Base-by-base conservation (phyloP, 2,329 filamentous ascomycete species). In the Podosphaera aphanis region DNA sequence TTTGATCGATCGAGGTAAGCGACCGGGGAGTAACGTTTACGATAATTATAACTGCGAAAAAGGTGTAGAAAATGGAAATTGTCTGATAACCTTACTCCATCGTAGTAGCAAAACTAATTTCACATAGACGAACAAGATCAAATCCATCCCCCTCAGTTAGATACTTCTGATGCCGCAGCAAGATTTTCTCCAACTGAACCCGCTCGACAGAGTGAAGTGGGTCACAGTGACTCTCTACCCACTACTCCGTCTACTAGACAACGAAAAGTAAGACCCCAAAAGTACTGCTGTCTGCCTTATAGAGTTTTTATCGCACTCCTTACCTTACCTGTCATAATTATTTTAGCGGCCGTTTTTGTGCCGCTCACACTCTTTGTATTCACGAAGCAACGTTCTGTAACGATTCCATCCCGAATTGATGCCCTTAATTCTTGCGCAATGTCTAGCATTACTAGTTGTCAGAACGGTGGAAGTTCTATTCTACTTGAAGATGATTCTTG, bases 321-420 rank as follows among this genome's bases (percentile, higher is more conserved):
- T 15, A 61, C 92, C 18, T 57, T 86, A 3, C 57, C 85, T 10
- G 57, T 93, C 35, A 64, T 81, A 47, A 67, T 93, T 21, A 68
- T 93, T 45, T 76, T 80, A 3, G 83, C 83, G 3, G 90, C 88
- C 0, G 68, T 95, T 37, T 69, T 93, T 29, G 71, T 95, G 13
- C 90, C 90, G 0, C 56, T 79, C 15, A 67, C 77, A 50, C 67
- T 78, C 49, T 42, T 42, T 42, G 73, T 78, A n/a, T 64, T 77
- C 50, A 67, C 69, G 47, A 73, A 69, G 43, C 49, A 63, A 35
- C 61, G 62, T 49, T 53, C 42, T 2, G 40, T 51, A 1, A 27
- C 44, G 13, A 21, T 47, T n/a, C 48, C 44, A n/a, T 33, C 29
- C 13, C 29, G 29, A 13, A 23, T 46, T 3, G 44, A 50, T 15